Percentiles rank a stretch among this genome's conserved stretches.
Conservation (phyloP, 2,329 filamentous ascomycete genomes). For the Diaporthe batatas region DNA sequence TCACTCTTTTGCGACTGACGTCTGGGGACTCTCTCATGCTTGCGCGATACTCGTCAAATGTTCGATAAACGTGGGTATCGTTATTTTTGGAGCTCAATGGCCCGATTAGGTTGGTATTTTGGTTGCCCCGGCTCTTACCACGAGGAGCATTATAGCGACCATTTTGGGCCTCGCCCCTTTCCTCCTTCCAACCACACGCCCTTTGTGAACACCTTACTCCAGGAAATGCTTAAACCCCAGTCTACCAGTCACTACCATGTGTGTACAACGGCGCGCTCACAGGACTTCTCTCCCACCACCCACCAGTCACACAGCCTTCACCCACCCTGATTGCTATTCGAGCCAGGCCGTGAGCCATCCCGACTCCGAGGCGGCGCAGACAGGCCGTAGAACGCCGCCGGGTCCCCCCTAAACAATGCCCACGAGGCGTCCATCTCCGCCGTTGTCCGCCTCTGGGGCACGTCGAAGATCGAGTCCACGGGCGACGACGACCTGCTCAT, state of each 20-base stretch:
- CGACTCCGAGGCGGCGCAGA: constrained; percentile 33
- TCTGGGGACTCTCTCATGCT: too few relatives aligned
- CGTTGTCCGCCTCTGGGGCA: constrained; percentile 2
- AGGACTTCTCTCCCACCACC: background rate
- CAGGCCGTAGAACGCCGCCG: constrained; percentile 26
- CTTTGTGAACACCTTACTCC: constrained; percentile 6
- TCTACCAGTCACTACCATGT: background rate
- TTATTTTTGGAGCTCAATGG: background rate
- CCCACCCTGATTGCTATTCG: constrained; percentile 12
- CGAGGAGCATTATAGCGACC: background rate
- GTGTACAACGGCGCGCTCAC: background rate
- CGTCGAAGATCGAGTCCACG: constrained; percentile 33
- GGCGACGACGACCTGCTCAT: constrained; percentile 7
- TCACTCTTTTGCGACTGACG: background rate
- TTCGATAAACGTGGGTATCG: background rate
- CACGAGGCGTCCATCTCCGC: constrained; percentile 26
- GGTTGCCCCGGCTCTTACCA: background rate
- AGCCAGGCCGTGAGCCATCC: constrained; percentile 29
- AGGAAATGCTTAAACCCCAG: background rate
- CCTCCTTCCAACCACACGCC: background rate
- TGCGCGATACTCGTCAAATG: background rate
- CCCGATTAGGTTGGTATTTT: constrained; percentile 2
- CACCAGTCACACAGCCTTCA: background rate
- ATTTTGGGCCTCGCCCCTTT: background rate
- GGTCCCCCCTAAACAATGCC: constrained; percentile 7